Evolutionary conservation across 345 rosid genomes (phyloP).

Genomic region (Cardiospermum halicacabum): DNA sequence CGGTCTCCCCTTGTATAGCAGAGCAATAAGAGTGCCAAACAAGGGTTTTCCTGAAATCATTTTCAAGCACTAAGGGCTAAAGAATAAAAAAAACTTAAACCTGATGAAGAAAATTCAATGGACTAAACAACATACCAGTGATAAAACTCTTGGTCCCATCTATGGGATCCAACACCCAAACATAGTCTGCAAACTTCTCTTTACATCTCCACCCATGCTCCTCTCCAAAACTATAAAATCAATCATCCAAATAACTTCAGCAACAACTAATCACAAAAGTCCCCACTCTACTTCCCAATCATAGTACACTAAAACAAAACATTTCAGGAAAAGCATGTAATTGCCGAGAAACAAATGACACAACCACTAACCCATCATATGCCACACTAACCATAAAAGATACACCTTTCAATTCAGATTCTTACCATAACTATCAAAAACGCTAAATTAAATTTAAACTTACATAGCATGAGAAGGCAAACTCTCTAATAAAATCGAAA

Average conservation of each 20-base stretch:
- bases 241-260: constrained; percentile 15
- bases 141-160: constrained; percentile 97
- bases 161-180: constrained; percentile 97
- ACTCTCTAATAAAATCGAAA: constrained; percentile 56
- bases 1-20: constrained; percentile 72
- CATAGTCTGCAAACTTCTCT: constrained; percentile 73
- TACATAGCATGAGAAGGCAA: constrained; percentile 93
- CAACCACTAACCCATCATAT: background rate
- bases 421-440: background rate
- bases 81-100: constrained; percentile 9
- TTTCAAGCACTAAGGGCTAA: constrained; percentile 9
- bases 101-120: background rate
- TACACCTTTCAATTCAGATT: background rate
- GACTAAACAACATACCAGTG: constrained; percentile 44
- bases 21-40: constrained; percentile 87
- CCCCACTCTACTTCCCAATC: background rate
- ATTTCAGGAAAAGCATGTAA: background rate
- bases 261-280: constrained; percentile 9
- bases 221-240: constrained; percentile 75
- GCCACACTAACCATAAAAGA: background rate
- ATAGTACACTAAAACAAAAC: background rate
- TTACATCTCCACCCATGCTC: constrained; percentile 95
- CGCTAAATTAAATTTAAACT: constrained; percentile 21
- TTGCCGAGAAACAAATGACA: background rate
- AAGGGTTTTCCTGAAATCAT: constrained; percentile 75